Evolutionary conservation across 2,329 filamentous ascomycete species (phyloP).

Genomic region (Lasiodiplodia sp.): DNA sequence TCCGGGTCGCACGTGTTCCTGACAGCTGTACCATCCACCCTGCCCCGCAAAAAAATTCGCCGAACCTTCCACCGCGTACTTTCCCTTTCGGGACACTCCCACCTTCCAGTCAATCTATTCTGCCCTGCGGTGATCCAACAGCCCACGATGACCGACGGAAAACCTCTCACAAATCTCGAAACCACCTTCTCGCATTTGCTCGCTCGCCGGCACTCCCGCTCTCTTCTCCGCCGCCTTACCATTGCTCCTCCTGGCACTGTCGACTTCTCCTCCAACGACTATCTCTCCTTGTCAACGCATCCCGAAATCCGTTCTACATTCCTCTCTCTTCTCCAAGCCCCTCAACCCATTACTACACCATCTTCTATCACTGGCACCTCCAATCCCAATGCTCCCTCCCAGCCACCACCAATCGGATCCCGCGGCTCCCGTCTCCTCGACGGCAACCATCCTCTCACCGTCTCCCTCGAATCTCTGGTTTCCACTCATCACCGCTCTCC

Average conservation of each 20-base stretch:
- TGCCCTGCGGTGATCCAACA: not conserved
- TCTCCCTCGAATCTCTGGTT: constrained; percentile 65
- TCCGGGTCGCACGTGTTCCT: not conserved
- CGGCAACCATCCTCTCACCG: constrained; percentile 68
- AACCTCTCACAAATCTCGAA: constrained; percentile 35
- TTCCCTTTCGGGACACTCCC: constrained; percentile 1
- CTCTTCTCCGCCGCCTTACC: constrained; percentile 43
- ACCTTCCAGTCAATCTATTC: not conserved
- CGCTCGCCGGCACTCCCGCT: constrained; percentile 47
- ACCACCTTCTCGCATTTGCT: constrained; percentile 43
- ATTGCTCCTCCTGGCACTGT: constrained; percentile 43
- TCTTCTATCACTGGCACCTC: constrained; percentile 72
- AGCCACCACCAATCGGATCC: constrained; percentile 56
- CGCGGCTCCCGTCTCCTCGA: constrained; percentile 70
- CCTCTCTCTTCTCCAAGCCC: constrained; percentile 53
- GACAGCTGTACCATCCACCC: not conserved
- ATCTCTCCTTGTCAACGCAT: constrained; percentile 64
- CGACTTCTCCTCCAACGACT: constrained; percentile 73
- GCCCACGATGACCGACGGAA: not conserved
- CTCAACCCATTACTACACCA: not conserved
- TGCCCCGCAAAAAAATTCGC: constrained; percentile 9
- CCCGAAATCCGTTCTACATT: constrained; percentile 56
- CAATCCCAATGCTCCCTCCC: constrained; percentile 60
- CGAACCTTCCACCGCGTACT: constrained; percentile 7
- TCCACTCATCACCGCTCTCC: constrained; percentile 67